Base-by-base conservation (phyloP, 495 filamentous ascomycete genomes). In the Mycothermus thermophilus region DNA sequence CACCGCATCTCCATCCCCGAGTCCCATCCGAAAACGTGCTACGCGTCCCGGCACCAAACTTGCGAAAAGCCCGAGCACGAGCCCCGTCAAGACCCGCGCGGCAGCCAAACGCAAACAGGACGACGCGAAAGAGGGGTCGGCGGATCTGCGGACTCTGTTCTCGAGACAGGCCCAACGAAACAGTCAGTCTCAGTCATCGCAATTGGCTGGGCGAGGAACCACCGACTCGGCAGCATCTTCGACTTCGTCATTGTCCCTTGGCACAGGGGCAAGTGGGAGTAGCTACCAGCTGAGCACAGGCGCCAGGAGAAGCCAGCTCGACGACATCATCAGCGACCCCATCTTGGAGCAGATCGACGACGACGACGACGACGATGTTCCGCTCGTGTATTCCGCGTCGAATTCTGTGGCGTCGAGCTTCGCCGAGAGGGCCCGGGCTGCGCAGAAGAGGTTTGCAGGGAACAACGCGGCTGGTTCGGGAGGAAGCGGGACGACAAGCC, bases 71-170 rank as follows among this genome's bases (percentile, higher is more conserved):
- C 51, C 62, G 5, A 70, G 63, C 41, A 53, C 55, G n/a, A 71
- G 66, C 38, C 69, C 69, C 0, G 54, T 63, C 33, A 72, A 72
- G 41, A 30, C 30, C 2, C 39, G 50, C 17, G 54, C 40, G 14
- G 37, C 40, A 36, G 30, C 24, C 18, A 38, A 38, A 17, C 36
- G 35, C 11, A 60, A 54, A 33, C 58, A 47, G 30, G 38, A 41
- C 8, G 60, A 59, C 8, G 62, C 61, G 26, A 60, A 25, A 17
- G 56, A 59, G 21, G 63, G 63, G 38, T 59, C 57, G 6, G 64
- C 55, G 1, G 60, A 74, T 45, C 55, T 74, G 8, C 37, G 60
- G 35, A 54, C 65, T 20, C 53, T 74, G 37, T 74, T 74, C 37
- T 69, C 66, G 16, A 67, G 52, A 37, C 68, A 72, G 41, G 61